Evolutionary conservation across 1,284 basidiomycete genomes (phyloP).

Genomic region (Trichosporon coremiiforme): DNA sequence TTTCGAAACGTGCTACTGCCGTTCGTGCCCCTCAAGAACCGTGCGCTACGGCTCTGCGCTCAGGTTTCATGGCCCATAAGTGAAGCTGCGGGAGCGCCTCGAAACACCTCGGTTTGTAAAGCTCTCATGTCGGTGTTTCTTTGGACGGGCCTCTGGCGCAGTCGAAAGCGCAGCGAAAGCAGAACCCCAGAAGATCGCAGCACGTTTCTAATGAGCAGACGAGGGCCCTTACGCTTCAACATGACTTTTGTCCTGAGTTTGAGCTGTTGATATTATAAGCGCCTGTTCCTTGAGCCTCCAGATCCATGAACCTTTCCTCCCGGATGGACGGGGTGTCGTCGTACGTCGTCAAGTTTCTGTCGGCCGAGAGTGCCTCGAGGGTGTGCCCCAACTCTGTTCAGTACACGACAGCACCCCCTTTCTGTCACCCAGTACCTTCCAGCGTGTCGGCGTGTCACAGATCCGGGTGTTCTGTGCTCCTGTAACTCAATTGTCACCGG

Average conservation of each 20-base stretch:
- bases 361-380: neutral
- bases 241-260: neutral
- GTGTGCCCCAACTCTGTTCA: too few relatives aligned
- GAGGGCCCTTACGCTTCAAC: too few relatives aligned
- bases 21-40: neutral
- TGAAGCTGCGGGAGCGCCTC: neutral
- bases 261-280: neutral
- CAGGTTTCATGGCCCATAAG: too few relatives aligned
- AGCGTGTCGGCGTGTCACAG: neutral
- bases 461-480: neutral
- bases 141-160: neutral
- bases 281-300: neutral
- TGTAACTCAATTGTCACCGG: neutral
- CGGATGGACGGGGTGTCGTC: neutral
- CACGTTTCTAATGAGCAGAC: neutral
- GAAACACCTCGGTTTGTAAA: neutral
- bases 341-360: neutral
- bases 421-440: neutral
- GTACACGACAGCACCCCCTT: too few relatives aligned
- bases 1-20: neutral
- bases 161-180: neutral
- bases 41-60: too few relatives aligned
- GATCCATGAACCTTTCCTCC: neutral
- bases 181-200: constrained; percentile 4
- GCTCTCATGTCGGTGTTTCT: neutral